A percentile compares a stretch with the other conserved stretches of the same genome.
Evolutionary conservation across 1,284 basidiomycete genomes (phyloP).

Genomic region (Anthracocystis panici-leucophaei): DNA sequence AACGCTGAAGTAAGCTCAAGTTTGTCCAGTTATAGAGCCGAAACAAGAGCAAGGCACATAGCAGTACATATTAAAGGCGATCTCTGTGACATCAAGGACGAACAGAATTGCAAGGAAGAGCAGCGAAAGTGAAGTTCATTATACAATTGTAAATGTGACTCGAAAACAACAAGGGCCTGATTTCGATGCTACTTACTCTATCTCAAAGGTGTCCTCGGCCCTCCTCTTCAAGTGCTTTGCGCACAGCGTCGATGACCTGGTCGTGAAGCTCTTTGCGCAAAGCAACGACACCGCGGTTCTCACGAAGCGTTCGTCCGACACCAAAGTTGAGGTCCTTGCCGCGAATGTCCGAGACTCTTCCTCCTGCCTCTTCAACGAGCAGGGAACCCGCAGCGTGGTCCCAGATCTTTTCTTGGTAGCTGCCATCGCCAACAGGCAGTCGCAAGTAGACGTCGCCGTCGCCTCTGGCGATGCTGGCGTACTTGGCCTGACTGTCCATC

Average conservation of each 20-base stretch:
- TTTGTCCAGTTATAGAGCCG: too few relatives aligned
- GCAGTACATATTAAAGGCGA: too few relatives aligned
- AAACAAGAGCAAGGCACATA: too few relatives aligned
- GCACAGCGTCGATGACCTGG: conserved; percentile 80
- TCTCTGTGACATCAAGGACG: too few relatives aligned
- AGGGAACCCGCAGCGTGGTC: conserved; percentile 92
- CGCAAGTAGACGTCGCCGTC: conserved; percentile 91
- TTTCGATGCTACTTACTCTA: background rate
- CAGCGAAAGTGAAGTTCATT: too few relatives aligned
- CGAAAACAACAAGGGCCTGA: background rate
- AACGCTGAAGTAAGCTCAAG: too few relatives aligned
- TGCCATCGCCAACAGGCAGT: conserved; percentile 83
- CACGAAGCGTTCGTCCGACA: conserved; percentile 83
- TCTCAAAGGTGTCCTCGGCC: conserved; percentile 59
- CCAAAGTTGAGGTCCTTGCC: conserved; percentile 87
- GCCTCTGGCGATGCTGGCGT: conserved; percentile 86
- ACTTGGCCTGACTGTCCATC: conserved; percentile 99
- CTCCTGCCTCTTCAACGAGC: conserved; percentile 89
- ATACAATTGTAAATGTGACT: background rate
- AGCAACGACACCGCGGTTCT: conserved; percentile 89
- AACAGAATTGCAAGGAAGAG: too few relatives aligned
- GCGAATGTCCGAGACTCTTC: conserved; percentile 83
- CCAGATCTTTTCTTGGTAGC: conserved; percentile 92
- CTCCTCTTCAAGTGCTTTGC: conserved; percentile 75
- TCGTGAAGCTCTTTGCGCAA: conserved; percentile 77